Conservation (phyloP, 2,329 filamentous ascomycete species). For the Dissoconium aciculare region DNA sequence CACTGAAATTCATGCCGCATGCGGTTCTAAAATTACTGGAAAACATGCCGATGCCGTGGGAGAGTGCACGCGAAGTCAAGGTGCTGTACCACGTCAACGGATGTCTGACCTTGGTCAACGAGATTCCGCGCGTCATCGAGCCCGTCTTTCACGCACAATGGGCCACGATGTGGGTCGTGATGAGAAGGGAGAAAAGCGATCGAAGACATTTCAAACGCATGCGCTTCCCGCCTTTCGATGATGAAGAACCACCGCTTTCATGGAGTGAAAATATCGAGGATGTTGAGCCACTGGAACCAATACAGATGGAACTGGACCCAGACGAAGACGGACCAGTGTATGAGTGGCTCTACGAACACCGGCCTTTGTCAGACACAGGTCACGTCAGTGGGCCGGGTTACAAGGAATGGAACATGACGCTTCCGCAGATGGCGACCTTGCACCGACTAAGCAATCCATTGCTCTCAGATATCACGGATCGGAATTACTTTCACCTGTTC, state of each 20-base stretch:
- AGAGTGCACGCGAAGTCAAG: slow-evolving; percentile 89
- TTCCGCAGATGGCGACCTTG: slow-evolving; percentile 91
- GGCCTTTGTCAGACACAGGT: slow-evolving; percentile 74
- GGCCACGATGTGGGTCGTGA: slow-evolving; percentile 98
- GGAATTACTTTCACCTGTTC: slow-evolving; percentile 97
- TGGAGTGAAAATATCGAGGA: slow-evolving; percentile 99
- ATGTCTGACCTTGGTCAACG: slow-evolving; percentile 90
- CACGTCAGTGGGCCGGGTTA: slow-evolving; percentile 97
- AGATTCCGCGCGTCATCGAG: slow-evolving; percentile 90
- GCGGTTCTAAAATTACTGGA: slow-evolving; percentile 92
- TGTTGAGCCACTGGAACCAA: slow-evolving; percentile 90
- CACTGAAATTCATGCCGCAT: slow-evolving; percentile 98
- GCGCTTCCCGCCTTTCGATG: slow-evolving; percentile 96
- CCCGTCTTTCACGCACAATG: slow-evolving; percentile 96
- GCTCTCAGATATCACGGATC: slow-evolving; percentile 80
- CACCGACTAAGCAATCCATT: slow-evolving; percentile 85
- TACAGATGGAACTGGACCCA: slow-evolving; percentile 96
- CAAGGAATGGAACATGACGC: slow-evolving; percentile 80
- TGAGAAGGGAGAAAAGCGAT: slow-evolving; percentile 96
- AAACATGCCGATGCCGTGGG: slow-evolving; percentile 99
- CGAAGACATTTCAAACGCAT: slow-evolving; percentile 94
- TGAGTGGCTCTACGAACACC: slow-evolving; percentile 96
- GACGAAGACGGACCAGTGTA: slow-evolving; percentile 79
- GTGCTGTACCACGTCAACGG: slow-evolving; percentile 97
- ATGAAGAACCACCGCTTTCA: slow-evolving; percentile 91